Base-by-base conservation (phyloP, 2,329 filamentous ascomycete species). In the Colletotrichum magnum region DNA sequence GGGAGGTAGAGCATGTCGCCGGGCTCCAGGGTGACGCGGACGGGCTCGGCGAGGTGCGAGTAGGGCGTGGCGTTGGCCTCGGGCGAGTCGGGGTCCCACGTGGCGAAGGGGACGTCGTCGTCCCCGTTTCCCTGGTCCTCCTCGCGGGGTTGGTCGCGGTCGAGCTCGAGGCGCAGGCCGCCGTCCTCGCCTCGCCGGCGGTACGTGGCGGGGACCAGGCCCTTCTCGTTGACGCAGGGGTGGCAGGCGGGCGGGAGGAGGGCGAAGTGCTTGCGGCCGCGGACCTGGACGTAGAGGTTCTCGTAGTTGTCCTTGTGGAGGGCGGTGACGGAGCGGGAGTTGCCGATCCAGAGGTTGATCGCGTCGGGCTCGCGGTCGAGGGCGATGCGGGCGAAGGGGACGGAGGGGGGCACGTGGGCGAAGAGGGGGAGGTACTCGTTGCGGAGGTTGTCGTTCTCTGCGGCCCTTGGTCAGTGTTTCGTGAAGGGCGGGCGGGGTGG, bases 221-320 rank as follows among this genome's bases (percentile, higher is more conserved):
- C 73, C 72, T 81, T 81, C 81, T 95, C 93, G 68, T 89, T 89
- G 51, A 94, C 89, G 70, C 90, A 92, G 0, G 91, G 85, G 72
- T 90, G 87, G 71, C 89, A 92, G 1, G 92, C 78, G 0, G 93
- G 90, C n/a, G 93, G 91, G 1, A 96, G 79, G 1, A 96, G 83
- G 0, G 90, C 86, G 73, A 96, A 96, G 73, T 93, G 89, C 77
- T 96, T 96, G 64, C 82, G 81, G 0, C 93, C 94, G 1, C 89
- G 78, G 15, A 95, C 79, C 75, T 95, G 93, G 1, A 94, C 91
- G 77, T 95, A 96, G 0, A 96, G 86, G 77, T 96, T 96, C 78
- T 96, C 93, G 78, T 95, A 95, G 74, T 93, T 93, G 80, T 96
- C 94, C 75, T 92, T 93, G 81, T 96, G 94, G 62, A 95, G 79